Evolutionary conservation across 202 grass and related monocot genomes (phyloP).

Genomic region (Eragrostis tef): DNA sequence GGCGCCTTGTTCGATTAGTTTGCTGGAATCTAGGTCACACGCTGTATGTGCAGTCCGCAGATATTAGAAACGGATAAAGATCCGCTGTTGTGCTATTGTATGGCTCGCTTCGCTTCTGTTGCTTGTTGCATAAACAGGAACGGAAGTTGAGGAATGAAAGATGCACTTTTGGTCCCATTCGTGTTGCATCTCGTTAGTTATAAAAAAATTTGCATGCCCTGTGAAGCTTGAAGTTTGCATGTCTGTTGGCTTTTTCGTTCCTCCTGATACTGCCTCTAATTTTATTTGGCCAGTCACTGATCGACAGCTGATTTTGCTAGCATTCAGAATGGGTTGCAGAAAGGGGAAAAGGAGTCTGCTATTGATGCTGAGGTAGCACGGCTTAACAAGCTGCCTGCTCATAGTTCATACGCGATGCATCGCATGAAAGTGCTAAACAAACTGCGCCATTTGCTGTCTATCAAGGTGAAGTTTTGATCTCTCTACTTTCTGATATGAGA

Average conservation of each 20-base stretch:
- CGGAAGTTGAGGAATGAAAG: not conserved
- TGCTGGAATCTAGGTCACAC: conserved; percentile 27
- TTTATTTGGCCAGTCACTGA: not conserved
- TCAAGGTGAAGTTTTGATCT: conserved; percentile 53
- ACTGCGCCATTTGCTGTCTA: conserved; percentile 69
- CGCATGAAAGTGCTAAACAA: conserved; percentile 82
- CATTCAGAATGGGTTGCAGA: conserved; percentile 42
- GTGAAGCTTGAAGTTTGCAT: conserved; percentile 4
- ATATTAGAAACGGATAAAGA: not conserved
- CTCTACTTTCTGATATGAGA: not conserved
- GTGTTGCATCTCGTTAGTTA: not conserved
- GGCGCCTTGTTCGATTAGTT: conserved; percentile 3
- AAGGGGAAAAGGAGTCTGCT: conserved; percentile 52
- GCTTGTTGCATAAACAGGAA: conserved; percentile 4
- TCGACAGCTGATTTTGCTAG: conserved; percentile 35
- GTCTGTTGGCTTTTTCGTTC: not conserved
- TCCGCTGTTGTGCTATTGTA: not conserved
- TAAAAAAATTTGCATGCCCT: not conserved
- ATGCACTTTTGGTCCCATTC: not conserved
- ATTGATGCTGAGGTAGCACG: conserved; percentile 60
- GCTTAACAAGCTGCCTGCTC: conserved; percentile 69
- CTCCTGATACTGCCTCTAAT: not conserved
- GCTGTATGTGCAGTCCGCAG: not conserved
- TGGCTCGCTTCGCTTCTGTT: not conserved
- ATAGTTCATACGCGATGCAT: conserved; percentile 76